Evolutionary conservation across 2,329 filamentous ascomycete genomes (phyloP).

Genomic region (Sclerotinia borealis): DNA sequence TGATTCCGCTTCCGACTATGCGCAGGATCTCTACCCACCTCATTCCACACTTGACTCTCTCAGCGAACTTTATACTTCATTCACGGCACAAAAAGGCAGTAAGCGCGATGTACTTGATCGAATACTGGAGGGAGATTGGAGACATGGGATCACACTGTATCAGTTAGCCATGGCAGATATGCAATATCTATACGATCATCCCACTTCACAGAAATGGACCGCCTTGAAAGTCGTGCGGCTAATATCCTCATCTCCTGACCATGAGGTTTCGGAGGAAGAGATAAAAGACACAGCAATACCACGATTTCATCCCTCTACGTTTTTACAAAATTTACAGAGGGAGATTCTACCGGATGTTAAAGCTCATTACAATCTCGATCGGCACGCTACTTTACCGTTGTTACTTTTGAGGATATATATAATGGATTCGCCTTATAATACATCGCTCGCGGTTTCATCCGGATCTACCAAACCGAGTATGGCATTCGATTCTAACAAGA

Average conservation of each 20-base stretch:
- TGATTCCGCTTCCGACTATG: slow-evolving; percentile 47
- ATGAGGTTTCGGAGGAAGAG: slow-evolving; percentile 30
- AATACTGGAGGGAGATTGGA: slow-evolving; percentile 63
- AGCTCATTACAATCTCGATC: slow-evolving; percentile 74
- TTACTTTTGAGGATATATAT: slow-evolving; percentile 74
- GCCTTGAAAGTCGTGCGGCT: slow-evolving; percentile 54
- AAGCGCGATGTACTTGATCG: slow-evolving; percentile 58
- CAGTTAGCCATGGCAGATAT: slow-evolving; percentile 65
- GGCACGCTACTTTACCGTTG: slow-evolving; percentile 62
- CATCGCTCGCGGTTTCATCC: slow-evolving; percentile 42
- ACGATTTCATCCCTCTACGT: slow-evolving; percentile 73
- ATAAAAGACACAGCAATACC: slow-evolving; percentile 47
- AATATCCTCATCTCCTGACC: slow-evolving; percentile 7
- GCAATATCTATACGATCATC: slow-evolving; percentile 60
- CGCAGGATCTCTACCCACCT: slow-evolving; percentile 62
- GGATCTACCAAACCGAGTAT: slow-evolving; percentile 13
- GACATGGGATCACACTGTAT: slow-evolving; percentile 57
- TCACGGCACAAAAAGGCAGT: slow-evolving; percentile 54
- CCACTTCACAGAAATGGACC: slow-evolving; percentile 57
- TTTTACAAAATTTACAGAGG: slow-evolving; percentile 67
- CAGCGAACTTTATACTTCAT: slow-evolving; percentile 55
- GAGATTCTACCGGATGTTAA: slow-evolving; percentile 75
- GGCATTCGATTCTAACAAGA: slow-evolving; percentile 57
- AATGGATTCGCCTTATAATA: slow-evolving; percentile 74
- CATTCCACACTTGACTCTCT: slow-evolving; percentile 60